A percentile compares a stretch with the other conserved stretches of the same genome.
phyloP scores from a whole-genome alignment of 768 basidiomycete species.

The Tylopilus felleus region DNA sequence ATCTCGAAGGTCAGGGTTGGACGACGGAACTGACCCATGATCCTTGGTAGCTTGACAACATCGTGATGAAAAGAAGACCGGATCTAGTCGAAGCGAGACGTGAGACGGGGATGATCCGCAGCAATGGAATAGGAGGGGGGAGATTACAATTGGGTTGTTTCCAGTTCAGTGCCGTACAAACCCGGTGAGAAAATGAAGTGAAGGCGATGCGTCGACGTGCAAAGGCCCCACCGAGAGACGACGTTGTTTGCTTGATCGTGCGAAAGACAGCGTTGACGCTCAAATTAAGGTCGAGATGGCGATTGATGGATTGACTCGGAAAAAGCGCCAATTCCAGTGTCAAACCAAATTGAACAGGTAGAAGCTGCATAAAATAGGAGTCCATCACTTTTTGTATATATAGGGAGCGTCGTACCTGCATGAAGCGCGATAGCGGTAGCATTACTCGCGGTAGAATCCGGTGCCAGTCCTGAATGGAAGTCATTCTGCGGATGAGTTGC shows the following conservation, averaged over 20 bases:
- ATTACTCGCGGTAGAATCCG: constrained; percentile 50
- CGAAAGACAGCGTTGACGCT: constrained; percentile 84
- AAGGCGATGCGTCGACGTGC: constrained; percentile 83
- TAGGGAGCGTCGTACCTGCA: constrained; percentile 52
- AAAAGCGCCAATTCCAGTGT: constrained; percentile 78
- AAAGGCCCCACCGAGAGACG: constrained; percentile 45
- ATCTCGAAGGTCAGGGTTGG: constrained; percentile 34
- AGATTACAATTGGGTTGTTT: constrained; percentile 94
- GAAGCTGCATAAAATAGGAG: constrained; percentile 38
- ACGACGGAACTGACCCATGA: constrained; percentile 37
- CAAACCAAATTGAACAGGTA: constrained; percentile 64
- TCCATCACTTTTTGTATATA: constrained; percentile 2
- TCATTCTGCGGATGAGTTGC: constrained; percentile 30
- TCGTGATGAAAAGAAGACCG: constrained; percentile 89
- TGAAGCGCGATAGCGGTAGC: constrained; percentile 68
- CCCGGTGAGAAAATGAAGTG: constrained; percentile 85
- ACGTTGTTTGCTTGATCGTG: constrained; percentile 70
- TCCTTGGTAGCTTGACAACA: constrained; percentile 62
- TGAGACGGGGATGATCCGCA: constrained; percentile 24
- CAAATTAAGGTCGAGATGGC: constrained; percentile 67
- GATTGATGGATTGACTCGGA: constrained; percentile 45
- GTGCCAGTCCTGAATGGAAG: constrained; percentile 44
- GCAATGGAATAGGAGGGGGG: constrained; percentile 7
- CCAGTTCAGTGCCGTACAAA: constrained; percentile 93
- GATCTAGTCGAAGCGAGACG: constrained; percentile 52